Conservation (phyloP, 139 green algal genomes). For the Chlorella sp. region DNA sequence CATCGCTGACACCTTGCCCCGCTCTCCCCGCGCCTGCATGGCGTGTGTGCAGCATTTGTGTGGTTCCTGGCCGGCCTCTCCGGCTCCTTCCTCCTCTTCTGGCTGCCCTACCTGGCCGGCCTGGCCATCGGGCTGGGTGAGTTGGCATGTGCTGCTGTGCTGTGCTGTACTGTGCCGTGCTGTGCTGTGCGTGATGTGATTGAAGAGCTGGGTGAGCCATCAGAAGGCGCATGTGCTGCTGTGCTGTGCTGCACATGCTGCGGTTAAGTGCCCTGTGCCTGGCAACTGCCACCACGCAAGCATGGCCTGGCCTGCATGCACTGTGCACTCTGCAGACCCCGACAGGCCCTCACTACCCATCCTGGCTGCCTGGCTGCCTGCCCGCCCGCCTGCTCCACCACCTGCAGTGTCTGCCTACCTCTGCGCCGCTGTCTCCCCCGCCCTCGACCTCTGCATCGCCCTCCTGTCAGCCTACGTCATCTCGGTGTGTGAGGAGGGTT, state of each 20-base stretch:
- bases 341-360: neutral
- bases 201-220: no score
- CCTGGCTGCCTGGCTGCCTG: neutral
- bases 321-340: no score
- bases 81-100: conserved; percentile 1
- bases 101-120: neutral
- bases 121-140: neutral
- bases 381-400: no score
- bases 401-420: neutral
- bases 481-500: neutral
- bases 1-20: no score
- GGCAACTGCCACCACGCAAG: neutral
- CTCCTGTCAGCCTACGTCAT: neutral
- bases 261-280: neutral
- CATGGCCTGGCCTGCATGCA: no score
- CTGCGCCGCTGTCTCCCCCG: neutral
- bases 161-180: neutral
- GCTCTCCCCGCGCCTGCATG: no score
- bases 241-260: neutral
- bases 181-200: neutral
- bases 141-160: neutral
- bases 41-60: neutral
- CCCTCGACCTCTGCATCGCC: neutral
- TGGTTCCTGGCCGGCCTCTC: neutral
- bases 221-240: neutral